Percentiles rank a stretch among this genome's conserved stretches.
Evolutionary conservation across 169 alveolate genomes (phyloP).

Genomic region (Plasmodium knowlesi): DNA sequence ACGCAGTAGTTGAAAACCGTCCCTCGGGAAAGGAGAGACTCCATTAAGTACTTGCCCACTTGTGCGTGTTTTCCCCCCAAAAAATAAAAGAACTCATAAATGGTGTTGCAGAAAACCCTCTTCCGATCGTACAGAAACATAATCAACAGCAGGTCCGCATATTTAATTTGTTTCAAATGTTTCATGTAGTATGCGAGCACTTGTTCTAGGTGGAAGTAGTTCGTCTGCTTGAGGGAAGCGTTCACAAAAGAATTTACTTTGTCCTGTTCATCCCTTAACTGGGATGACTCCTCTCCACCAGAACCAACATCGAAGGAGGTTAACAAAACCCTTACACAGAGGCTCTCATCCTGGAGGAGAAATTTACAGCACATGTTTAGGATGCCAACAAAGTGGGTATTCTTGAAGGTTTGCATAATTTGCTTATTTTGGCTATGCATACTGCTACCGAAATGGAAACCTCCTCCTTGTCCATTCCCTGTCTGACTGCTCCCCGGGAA

Average conservation of each 20-base stretch:
- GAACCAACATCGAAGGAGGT: not conserved
- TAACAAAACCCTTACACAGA: not conserved
- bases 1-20: slow-evolving; percentile 9
- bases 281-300: not conserved
- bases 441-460: not conserved
- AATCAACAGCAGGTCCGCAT: slow-evolving; percentile 23
- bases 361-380: slow-evolving; percentile 49
- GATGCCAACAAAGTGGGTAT: slow-evolving; percentile 16
- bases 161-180: slow-evolving; percentile 37
- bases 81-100: slow-evolving; percentile 41
- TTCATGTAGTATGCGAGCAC: slow-evolving; percentile 15
- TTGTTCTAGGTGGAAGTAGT: slow-evolving; percentile 43
- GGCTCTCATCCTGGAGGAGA: slow-evolving; percentile 28
- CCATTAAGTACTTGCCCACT: not conserved
- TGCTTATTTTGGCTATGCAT: not conserved
- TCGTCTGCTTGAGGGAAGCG: not conserved
- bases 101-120: not conserved
- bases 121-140: slow-evolving; percentile 33
- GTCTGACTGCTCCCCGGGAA: not conserved
- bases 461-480: not conserved
- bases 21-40: not conserved
- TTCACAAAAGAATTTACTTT: slow-evolving; percentile 9
- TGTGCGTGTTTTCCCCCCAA: slow-evolving; percentile 19
- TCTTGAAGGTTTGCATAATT: slow-evolving; percentile 4
- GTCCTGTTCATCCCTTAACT: not conserved